A percentile compares a stretch with the other conserved stretches of the same genome.
phyloP scores from a whole-genome alignment of 2,329 filamentous ascomycete genomes.

The Verticillium isaacii region DNA sequence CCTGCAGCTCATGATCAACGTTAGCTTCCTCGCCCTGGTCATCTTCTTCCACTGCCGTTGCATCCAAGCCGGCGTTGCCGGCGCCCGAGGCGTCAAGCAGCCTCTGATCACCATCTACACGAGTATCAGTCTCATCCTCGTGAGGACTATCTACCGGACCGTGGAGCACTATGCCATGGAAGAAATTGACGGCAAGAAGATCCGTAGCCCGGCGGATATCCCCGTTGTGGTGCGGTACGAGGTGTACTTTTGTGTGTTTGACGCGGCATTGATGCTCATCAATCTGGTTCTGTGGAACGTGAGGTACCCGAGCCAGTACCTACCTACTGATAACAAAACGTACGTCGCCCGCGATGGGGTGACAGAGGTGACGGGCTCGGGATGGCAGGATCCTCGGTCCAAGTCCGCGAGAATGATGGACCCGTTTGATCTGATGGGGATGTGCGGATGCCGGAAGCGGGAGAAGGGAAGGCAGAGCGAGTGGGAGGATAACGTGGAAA shows the following conservation, averaged over 20 bases:
- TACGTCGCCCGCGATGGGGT: constrained; percentile 45
- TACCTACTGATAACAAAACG: constrained; percentile 42
- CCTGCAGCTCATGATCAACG: constrained; percentile 43
- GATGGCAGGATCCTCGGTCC: neutral
- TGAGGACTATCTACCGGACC: constrained; percentile 44
- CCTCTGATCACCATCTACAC: constrained; percentile 35
- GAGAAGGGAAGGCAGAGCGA: neutral
- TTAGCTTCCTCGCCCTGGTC: constrained; percentile 37
- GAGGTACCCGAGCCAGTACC: constrained; percentile 43
- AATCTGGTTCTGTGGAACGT: constrained; percentile 47
- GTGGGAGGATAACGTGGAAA: neutral
- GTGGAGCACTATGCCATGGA: constrained; percentile 36
- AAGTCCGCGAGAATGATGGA: neutral
- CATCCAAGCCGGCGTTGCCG: constrained; percentile 8
- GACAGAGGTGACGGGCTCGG: constrained; percentile 3
- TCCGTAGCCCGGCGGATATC: constrained; percentile 15
- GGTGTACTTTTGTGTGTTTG: constrained; percentile 56
- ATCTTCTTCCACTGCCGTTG: constrained; percentile 38
- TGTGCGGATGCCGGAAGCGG: neutral
- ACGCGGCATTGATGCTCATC: constrained; percentile 45
- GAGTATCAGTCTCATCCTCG: constrained; percentile 37
- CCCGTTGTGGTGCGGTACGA: constrained; percentile 49
- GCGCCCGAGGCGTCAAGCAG: constrained; percentile 11
- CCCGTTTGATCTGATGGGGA: neutral
- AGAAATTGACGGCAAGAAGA: constrained; percentile 2